These are phyloP conservation scores for Amorphotheca resinae DNA, from an alignment of 495 filamentous ascomycete genomes.

Conservation along the genomic window DNA sequence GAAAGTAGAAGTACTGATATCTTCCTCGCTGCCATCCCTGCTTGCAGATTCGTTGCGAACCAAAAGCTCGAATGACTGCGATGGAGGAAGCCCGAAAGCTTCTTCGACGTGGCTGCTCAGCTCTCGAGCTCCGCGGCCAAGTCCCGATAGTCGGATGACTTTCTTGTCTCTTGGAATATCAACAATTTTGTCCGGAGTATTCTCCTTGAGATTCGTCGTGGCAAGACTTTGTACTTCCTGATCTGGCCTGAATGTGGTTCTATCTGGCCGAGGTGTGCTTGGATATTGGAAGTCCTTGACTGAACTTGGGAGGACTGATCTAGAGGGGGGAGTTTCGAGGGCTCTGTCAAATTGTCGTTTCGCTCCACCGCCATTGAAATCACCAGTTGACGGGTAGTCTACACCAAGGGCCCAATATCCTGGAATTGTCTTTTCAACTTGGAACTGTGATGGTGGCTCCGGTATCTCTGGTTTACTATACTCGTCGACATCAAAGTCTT, in stretches of 20 bases:
- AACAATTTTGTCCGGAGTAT: not conserved
- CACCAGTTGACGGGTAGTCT: not conserved
- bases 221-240: not conserved
- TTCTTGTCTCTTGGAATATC: not conserved
- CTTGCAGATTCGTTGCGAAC: not conserved
- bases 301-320: not conserved
- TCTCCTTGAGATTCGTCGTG: not conserved
- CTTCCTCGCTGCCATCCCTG: not conserved
- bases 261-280: not conserved
- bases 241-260: not conserved
- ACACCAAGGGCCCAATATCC: conserved; percentile 1
- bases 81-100: conserved; percentile 11
- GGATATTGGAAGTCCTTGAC: not conserved
- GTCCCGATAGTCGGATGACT: conserved; percentile 2
- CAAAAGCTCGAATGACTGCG: not conserved
- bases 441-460: conserved; percentile 22
- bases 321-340: conserved; percentile 11
- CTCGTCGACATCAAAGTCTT: conserved; percentile 32
- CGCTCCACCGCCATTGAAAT: conserved; percentile 15
- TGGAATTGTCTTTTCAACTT: conserved; percentile 22
- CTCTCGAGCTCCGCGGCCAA: conserved; percentile 9
- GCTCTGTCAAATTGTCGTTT: conserved; percentile 19
- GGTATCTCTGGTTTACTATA: conserved; percentile 10
- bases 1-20: too few relatives aligned
- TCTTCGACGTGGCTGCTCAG: conserved; percentile 15